Percentiles rank a stretch among this genome's conserved stretches.
Conservation (phyloP, 2,329 filamentous ascomycete genomes). For the Sporothrix protearum region DNA sequence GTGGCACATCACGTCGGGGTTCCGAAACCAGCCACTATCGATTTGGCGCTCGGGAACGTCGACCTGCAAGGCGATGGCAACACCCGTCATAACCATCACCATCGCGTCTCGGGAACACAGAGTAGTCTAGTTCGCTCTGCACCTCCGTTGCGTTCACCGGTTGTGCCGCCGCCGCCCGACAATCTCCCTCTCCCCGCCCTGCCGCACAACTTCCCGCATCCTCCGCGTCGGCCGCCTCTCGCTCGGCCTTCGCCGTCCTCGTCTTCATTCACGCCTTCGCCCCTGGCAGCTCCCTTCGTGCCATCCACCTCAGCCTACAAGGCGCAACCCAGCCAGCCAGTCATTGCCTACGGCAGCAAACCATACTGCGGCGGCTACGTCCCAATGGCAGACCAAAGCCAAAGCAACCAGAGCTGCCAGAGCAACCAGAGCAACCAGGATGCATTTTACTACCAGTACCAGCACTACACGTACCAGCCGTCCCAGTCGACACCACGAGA, state of each 20-base stretch:
- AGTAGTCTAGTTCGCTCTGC: background rate
- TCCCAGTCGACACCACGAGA: background rate
- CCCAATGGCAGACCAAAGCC: background rate
- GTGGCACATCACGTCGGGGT: background rate
- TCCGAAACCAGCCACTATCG: background rate
- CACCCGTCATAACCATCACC: background rate
- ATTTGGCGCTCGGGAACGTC: background rate
- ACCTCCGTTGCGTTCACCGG: background rate
- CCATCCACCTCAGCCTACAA: background rate
- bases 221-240: background rate
- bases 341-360: slow-evolving; percentile 4
- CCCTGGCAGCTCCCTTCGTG: background rate
- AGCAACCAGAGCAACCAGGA: background rate
- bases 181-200: background rate
- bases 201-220: background rate
- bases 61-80: no score
- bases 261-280: background rate
- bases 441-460: no score
- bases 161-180: background rate
- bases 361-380: background rate
- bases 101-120: no score
- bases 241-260: background rate
- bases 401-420: background rate
- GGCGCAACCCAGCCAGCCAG: background rate
- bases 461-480: background rate